These are phyloP conservation scores for Pulchroboletus neoregius DNA, from an alignment of 1,284 basidiomycete species.

Conservation along the genomic window DNA sequence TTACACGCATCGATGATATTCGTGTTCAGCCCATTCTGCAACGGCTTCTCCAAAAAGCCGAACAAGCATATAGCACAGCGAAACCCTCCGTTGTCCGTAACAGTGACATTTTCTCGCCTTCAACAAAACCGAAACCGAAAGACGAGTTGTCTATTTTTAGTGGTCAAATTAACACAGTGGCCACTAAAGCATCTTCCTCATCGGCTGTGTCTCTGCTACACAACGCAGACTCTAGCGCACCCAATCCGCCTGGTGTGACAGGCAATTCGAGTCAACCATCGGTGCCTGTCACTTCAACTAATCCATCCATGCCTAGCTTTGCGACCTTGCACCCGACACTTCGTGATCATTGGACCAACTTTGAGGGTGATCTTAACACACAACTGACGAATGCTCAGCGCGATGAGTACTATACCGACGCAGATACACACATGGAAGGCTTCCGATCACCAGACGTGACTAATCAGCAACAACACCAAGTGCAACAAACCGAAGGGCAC, in stretches of 20 bases:
- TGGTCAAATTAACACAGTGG: slow-evolving; percentile 60
- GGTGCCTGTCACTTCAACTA: background rate
- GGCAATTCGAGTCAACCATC: background rate
- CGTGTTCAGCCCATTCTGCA: slow-evolving; percentile 52
- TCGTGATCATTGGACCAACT: slow-evolving; percentile 53
- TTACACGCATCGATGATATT: background rate
- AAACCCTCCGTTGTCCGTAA: slow-evolving; percentile 42
- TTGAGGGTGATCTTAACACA: slow-evolving; percentile 53
- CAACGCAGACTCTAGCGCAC: slow-evolving; percentile 3
- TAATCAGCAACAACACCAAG: background rate
- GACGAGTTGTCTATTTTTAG: slow-evolving; percentile 72
- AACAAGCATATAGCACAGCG: slow-evolving; percentile 46
- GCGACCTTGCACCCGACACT: slow-evolving; percentile 56
- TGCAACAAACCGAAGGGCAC: slow-evolving; percentile 10
- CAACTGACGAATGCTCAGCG: slow-evolving; percentile 47
- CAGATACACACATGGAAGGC: slow-evolving; percentile 34
- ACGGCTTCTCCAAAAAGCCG: slow-evolving; percentile 59
- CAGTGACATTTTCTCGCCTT: slow-evolving; percentile 53
- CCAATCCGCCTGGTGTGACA: background rate
- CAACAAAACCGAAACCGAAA: slow-evolving; percentile 36
- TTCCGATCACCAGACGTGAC: background rate
- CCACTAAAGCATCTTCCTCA: slow-evolving; percentile 36
- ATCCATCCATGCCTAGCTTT: slow-evolving; percentile 30
- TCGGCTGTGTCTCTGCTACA: slow-evolving; percentile 17
- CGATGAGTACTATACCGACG: slow-evolving; percentile 36